Evolutionary conservation across 805 yeast species (phyloP).

Genomic region (Pichia ethanolica): DNA sequence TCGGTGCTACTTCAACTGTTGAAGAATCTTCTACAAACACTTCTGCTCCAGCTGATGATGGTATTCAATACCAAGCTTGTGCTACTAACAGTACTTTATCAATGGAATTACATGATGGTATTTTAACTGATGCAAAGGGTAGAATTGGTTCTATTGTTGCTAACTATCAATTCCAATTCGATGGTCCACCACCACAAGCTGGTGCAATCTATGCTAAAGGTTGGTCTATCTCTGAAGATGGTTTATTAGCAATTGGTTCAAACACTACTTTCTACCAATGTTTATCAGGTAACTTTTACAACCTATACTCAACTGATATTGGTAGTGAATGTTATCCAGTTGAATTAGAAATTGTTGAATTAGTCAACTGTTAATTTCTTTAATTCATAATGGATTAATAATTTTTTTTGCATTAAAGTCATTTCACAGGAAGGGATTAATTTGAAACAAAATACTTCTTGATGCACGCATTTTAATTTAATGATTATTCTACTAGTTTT

Average conservation of each 20-base stretch:
- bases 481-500: too few relatives aligned
- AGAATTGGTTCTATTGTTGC: conserved; percentile 56
- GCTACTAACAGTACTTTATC: conserved; percentile 32
- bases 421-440: too few relatives aligned
- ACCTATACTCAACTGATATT: conserved; percentile 43
- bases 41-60: conserved; percentile 20
- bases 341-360: conserved; percentile 36
- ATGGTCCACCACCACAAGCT: conserved; percentile 61
- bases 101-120: conserved; percentile 34
- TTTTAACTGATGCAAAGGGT: conserved; percentile 40
- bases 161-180: conserved; percentile 59
- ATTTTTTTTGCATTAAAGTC: too few relatives aligned
- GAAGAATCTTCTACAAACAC: conserved; percentile 41
- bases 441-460: too few relatives aligned
- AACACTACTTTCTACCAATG: conserved; percentile 45
- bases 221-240: conserved; percentile 40
- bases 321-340: conserved; percentile 42
- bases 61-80: conserved; percentile 28
- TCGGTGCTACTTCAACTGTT: conserved; percentile 24
- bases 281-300: conserved; percentile 50
- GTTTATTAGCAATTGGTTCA: conserved; percentile 44
- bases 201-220: conserved; percentile 48
- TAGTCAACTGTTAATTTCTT: conserved; percentile 33
- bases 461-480: too few relatives aligned
- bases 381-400: too few relatives aligned